phyloP scores from a whole-genome alignment of 2,329 filamentous ascomycete species.

The Cytospora schulzeri region DNA sequence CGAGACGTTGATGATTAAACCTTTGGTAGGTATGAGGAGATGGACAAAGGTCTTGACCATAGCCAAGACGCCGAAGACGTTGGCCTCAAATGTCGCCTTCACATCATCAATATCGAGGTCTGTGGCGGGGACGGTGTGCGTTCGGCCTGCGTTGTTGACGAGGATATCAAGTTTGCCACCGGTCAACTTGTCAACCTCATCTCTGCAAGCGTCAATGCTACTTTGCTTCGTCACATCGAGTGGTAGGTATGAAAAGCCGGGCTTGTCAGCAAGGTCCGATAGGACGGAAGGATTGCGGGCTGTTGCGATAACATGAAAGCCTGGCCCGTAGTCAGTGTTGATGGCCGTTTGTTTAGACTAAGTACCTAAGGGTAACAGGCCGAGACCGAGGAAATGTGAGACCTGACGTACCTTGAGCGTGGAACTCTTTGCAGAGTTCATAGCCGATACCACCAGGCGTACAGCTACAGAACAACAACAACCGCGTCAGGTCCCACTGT shows the following conservation, averaged over 20 bases:
- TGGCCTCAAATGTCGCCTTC: conserved; percentile 57
- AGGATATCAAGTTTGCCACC: conserved; percentile 59
- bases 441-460: conserved; percentile 62
- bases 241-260: conserved; percentile 49
- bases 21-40: conserved; percentile 51
- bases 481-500: too few species aligned
- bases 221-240: conserved; percentile 57
- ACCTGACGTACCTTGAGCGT: conserved; percentile 50
- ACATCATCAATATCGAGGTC: conserved; percentile 53
- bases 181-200: conserved; percentile 50
- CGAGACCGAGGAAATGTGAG: too few species aligned
- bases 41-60: conserved; percentile 54
- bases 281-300: conserved; percentile 54
- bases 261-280: conserved; percentile 43
- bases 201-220: conserved; percentile 53
- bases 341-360: background rate
- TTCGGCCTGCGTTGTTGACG: conserved; percentile 54
- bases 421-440: conserved; percentile 55
- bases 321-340: conserved; percentile 34
- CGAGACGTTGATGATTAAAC: conserved; percentile 58
- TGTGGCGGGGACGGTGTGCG: conserved; percentile 27
- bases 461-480: too few species aligned
- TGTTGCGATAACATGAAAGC: conserved; percentile 58
- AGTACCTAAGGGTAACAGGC: too few species aligned
- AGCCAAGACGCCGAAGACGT: conserved; percentile 60